Evolutionary conservation across 1,284 basidiomycete genomes (phyloP).

Genomic region (Puccinia horiana): DNA sequence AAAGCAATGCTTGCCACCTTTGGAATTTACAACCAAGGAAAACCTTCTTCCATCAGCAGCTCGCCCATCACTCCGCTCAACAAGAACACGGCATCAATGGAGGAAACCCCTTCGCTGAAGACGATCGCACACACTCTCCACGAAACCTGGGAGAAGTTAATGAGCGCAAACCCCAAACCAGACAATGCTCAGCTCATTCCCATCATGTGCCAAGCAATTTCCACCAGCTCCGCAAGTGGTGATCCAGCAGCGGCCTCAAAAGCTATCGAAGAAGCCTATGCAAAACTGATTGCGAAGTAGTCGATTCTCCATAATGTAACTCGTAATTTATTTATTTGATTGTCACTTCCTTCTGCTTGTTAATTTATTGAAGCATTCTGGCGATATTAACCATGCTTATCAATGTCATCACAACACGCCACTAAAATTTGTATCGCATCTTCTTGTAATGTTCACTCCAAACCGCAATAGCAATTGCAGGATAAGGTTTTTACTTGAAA

Average conservation of each 20-base stretch:
- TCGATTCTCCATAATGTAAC: too few species aligned
- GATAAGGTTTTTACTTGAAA: too few species aligned
- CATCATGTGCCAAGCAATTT: not conserved
- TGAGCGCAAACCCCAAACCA: not conserved
- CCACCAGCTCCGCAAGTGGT: not conserved
- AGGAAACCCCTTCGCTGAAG: slow-evolving; percentile 9
- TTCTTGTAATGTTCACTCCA: too few species aligned
- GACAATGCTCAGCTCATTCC: slow-evolving; percentile 17
- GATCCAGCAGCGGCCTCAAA: slow-evolving; percentile 5
- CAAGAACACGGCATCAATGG: not conserved
- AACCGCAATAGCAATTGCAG: too few species aligned
- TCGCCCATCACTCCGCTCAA: slow-evolving; percentile 12
- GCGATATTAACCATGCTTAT: too few species aligned
- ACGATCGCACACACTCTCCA: slow-evolving; percentile 15
- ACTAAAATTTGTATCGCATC: too few species aligned
- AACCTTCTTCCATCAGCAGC: not conserved
- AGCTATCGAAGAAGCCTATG: slow-evolving; percentile 20
- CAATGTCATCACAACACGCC: too few species aligned
- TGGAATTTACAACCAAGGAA: slow-evolving; percentile 25
- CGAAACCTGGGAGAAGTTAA: slow-evolving; percentile 29
- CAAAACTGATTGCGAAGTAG: not conserved
- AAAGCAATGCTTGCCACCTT: slow-evolving; percentile 41
- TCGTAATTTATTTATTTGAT: too few species aligned
- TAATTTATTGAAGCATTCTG: too few species aligned
- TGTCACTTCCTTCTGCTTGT: too few species aligned